Evolutionary conservation across 306 rosid genomes (phyloP).

Genomic region (Lathyrus tuberosus): DNA sequence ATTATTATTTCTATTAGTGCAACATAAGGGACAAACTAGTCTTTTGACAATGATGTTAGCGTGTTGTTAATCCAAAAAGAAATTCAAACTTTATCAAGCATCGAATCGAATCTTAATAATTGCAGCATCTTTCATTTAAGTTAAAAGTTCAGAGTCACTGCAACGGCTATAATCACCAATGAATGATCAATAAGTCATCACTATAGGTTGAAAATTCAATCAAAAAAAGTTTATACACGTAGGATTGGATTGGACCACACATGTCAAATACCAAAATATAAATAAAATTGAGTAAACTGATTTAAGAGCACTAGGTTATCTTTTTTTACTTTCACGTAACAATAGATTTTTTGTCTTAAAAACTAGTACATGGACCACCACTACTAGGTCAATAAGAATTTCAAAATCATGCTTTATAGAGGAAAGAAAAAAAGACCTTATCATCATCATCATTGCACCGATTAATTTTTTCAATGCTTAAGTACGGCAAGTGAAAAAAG

Average conservation of each 20-base stretch:
- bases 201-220: conserved; percentile 33
- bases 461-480: not conserved
- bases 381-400: too few species aligned
- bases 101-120: conserved; percentile 52
- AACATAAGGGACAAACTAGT: conserved; percentile 38
- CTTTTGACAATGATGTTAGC: not conserved
- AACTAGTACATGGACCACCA: not conserved
- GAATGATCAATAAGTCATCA: conserved; percentile 38
- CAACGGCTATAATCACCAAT: conserved; percentile 43
- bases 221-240: not conserved
- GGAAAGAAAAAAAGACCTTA: not conserved
- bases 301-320: not conserved
- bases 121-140: conserved; percentile 35
- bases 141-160: conserved; percentile 24
- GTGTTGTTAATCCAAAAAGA: too few species aligned
- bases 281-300: not conserved
- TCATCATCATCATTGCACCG: not conserved
- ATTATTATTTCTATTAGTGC: too few species aligned
- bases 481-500: conserved; percentile 29
- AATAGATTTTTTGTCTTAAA: not conserved
- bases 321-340: not conserved
- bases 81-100: conserved; percentile 27
- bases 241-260: conserved; percentile 38
- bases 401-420: not conserved
- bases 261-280: not conserved